Conservation (phyloP, 169 alveolate species). For the Perkinsus marinus region DNA sequence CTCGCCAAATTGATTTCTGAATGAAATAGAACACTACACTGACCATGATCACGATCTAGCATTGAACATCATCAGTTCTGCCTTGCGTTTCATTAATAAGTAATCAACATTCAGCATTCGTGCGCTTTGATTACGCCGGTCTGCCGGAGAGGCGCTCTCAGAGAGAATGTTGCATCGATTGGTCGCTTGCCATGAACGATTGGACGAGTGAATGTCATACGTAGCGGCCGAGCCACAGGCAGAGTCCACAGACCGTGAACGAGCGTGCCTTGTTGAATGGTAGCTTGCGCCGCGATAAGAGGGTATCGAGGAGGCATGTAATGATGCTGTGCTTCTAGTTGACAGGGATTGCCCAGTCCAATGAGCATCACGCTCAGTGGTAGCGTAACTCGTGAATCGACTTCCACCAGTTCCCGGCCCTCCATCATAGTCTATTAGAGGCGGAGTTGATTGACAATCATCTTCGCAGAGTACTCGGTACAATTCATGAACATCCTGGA, state of each 20-base stretch:
- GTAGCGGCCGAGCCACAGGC: not conserved
- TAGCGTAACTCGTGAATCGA: not conserved
- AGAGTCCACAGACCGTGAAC: not conserved
- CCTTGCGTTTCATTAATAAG: not conserved
- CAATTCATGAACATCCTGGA: not conserved
- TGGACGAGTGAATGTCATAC: no score
- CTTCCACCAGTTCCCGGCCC: not conserved
- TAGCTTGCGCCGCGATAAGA: not conserved
- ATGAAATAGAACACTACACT: not conserved
- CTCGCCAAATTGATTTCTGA: not conserved
- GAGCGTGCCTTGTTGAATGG: not conserved
- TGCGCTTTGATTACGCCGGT: not conserved
- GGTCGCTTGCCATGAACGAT: no score
- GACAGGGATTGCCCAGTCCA: not conserved
- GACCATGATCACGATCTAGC: not conserved
- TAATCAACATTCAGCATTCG: not conserved
- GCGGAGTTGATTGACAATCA: not conserved
- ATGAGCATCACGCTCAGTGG: not conserved
- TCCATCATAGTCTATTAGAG: no score
- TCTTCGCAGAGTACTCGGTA: not conserved
- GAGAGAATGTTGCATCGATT: no score
- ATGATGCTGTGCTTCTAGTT: not conserved
- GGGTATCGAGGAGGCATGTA: not conserved
- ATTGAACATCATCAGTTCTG: not conserved
- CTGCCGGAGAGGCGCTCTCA: no score